Conservation (phyloP, 139 green algal genomes). For the Edaphochlamys debaryana region DNA sequence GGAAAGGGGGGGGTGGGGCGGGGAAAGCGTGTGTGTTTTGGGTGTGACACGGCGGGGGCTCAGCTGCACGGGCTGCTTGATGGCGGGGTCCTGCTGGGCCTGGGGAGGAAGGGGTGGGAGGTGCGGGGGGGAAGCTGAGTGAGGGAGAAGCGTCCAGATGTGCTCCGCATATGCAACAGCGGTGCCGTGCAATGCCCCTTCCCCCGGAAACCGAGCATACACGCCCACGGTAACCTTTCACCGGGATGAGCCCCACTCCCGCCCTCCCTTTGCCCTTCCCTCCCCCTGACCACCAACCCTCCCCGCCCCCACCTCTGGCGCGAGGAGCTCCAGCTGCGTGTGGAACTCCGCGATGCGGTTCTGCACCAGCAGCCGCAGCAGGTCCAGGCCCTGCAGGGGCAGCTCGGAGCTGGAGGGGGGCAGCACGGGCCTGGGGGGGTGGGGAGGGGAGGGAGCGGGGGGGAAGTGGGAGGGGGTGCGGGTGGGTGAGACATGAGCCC, state of each 20-base stretch:
- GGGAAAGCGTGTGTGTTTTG: neutral
- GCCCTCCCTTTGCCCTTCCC: no score
- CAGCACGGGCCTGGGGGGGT: conserved; percentile 61
- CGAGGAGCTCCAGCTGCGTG: conserved; percentile 93
- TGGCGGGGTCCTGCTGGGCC: conserved; percentile 45
- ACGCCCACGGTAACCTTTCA: no score
- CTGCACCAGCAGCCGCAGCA: conserved; percentile 93
- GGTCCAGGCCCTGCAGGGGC: conserved; percentile 83
- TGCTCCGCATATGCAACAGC: no score
- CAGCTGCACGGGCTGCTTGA: conserved; percentile 82
- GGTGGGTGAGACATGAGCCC: neutral
- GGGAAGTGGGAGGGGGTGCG: neutral
- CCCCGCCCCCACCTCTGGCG: conserved; percentile 76
- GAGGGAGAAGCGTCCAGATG: no score
- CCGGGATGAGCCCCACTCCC: no score
- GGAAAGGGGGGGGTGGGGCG: neutral
- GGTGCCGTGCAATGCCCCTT: no score
- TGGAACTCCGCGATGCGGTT: conserved; percentile 99
- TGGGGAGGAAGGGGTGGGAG: neutral
- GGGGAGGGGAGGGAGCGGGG: neutral
- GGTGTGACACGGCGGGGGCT: no score
- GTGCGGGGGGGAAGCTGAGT: no score
- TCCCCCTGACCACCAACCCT: no score
- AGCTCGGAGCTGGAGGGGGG: conserved; percentile 74
- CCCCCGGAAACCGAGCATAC: no score